Base-by-base conservation (phyloP, 129 eudicot species). In the Tagetes patula region DNA sequence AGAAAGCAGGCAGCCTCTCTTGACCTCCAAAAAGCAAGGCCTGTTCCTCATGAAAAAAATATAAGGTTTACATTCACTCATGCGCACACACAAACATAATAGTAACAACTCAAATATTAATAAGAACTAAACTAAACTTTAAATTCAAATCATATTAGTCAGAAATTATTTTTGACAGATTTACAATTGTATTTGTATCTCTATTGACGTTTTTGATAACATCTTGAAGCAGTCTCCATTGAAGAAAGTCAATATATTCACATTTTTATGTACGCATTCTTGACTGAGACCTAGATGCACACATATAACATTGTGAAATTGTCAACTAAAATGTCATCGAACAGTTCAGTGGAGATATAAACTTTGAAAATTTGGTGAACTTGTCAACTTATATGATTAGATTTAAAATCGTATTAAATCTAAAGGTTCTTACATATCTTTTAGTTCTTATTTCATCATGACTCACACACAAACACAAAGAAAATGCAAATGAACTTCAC, bases 1-100 rank as follows among this genome's bases (percentile, higher is more conserved):
- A 87, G 75, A 94, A 84, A 63, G 74, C 67, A 41, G 98, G 98
- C 67, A 94, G 84, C 46, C 85, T 85, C 73, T 83, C 85, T 79
- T 86, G 75, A 56, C 96, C 96, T 69, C 98, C 98, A 80, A 94
- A 90, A 82, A 94, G 87, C 84, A 86, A 73, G 37, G 96, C 97
- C 98, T 94, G 74, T 34, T 33, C 64, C 32, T 47, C 13, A 36
- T 46, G 36, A 63, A 62, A 59, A 10, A 65, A 4, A 33, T 4
- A 62, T 13, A 60, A 2, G 8, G 38, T 49, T 41, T 39, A 70
- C 1, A 50, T 47, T 36, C 6, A 54, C 7, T 42, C 0, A 1
- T 1, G 3, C 3, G 53, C 11, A 8, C 8, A 45, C 5, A 36
- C 3, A 12, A 9, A 7, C 11, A 32, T 6, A 69, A 69, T 14